Base-by-base conservation (phyloP, 768 basidiomycete genomes). In the Trametes coccinea region DNA sequence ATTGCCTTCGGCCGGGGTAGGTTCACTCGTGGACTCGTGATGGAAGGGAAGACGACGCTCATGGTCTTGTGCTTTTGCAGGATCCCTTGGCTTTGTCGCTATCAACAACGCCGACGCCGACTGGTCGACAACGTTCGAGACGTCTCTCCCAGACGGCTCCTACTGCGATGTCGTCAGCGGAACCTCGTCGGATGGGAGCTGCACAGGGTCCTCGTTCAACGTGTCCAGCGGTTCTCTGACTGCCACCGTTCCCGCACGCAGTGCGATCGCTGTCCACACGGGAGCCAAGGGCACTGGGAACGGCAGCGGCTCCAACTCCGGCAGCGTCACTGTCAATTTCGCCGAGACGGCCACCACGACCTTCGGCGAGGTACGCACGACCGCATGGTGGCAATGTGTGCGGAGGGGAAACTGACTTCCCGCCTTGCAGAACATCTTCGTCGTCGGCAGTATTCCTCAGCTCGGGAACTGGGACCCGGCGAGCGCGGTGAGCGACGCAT, bases 161-260 rank as follows among this genome's bases (percentile, higher is more conserved):
- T 89, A 89, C 66, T 89, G 88, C 72, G 84, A 90, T 69, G 84
- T 88, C 17, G 76, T 87, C 37, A 80, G 77, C 51, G 87, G 87
- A 9, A 69, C 65, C 34, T 75, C 71, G 31, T 71, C 71, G 0
- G 63, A 60, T 0, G 80, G 80, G 1, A 56, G 66, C 0, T 90
- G 88, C 70, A 78, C 81, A 0, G 86, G 86, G 0, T 60, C 73
- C 33, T 70, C 74, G 86, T 72, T 83, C 63, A 78, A 76, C 0
- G 82, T 87, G 13, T 78, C 78, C 2, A 75, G 75, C 30, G 85
- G 86, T 0, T 65, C 61, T 4, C 82, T 89, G 70, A 78, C 70
- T 4, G 81, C 80, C 0, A 81, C 77, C 0, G 78, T 89, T 0
- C 72, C 77, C 1, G 76, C 83, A 0, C 77, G 84, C 3, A 79